Evolutionary conservation across 345 rosid species (phyloP).

Genomic region (Mercurialis annua): DNA sequence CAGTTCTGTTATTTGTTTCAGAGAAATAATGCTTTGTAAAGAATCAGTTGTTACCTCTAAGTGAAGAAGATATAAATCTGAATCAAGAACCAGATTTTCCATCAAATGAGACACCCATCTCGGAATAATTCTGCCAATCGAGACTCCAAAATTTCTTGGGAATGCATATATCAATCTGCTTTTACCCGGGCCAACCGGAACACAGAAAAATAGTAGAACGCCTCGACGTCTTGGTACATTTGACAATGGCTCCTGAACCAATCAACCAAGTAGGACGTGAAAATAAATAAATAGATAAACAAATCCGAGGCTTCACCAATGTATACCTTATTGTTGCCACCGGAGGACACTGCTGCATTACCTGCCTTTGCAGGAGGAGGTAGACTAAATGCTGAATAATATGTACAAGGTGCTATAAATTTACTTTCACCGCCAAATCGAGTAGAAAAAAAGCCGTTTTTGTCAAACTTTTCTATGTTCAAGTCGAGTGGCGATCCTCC

Average conservation of each 20-base stretch:
- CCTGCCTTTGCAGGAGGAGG: conserved; percentile 13
- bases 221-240: conserved; percentile 25
- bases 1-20: neutral
- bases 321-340: conserved; percentile 38
- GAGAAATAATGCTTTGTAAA: neutral
- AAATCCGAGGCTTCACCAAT: neutral
- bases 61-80: conserved; percentile 83
- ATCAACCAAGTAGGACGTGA: neutral
- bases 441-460: conserved; percentile 53
- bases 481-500: conserved; percentile 76
- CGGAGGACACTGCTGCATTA: conserved; percentile 26
- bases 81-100: conserved; percentile 75
- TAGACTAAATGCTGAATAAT: conserved; percentile 42
- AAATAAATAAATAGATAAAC: neutral
- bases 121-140: conserved; percentile 69
- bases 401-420: conserved; percentile 72
- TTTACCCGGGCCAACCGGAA: conserved; percentile 76
- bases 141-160: conserved; percentile 65
- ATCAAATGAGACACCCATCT: conserved; percentile 80
- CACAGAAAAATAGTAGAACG: conserved; percentile 63
- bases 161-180: conserved; percentile 79
- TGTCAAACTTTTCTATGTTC: conserved; percentile 40
- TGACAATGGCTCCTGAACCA: conserved; percentile 30
- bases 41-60: conserved; percentile 51
- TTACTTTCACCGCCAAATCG: conserved; percentile 49